These are phyloP conservation scores for Cytospora chrysosperma DNA, from an alignment of 2,329 filamentous ascomycete species.

Conservation along the genomic window DNA sequence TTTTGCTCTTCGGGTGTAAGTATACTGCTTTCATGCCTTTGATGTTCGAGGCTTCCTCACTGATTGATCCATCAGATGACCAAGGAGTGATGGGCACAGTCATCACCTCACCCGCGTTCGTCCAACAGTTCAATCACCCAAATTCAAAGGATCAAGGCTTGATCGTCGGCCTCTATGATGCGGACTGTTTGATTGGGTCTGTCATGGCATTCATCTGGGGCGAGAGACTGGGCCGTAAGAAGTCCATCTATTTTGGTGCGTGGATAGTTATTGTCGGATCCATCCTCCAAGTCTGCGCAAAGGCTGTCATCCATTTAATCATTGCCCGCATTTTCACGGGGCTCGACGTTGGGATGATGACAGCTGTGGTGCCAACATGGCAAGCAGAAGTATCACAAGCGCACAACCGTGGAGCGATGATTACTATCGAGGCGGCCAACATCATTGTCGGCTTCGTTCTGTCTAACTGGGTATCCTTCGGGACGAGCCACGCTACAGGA, in stretches of 20 bases:
- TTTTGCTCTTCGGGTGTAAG: conserved; percentile 20
- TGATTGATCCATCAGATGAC: conserved; percentile 4
- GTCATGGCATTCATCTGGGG: conserved; percentile 3
- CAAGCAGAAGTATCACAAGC: conserved; percentile 10
- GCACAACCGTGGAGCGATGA: conserved; percentile 9
- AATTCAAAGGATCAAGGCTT: conserved; percentile 3
- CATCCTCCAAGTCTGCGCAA: conserved; percentile 3
- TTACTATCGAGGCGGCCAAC: conserved; percentile 10
- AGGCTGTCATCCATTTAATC: conserved; percentile 7
- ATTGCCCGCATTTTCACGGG: conserved; percentile 8
- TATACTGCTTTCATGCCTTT: background rate
- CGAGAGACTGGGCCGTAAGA: conserved; percentile 3
- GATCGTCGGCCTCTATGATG: conserved; percentile 13
- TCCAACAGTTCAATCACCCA: conserved; percentile 8
- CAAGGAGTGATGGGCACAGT: conserved; percentile 18
- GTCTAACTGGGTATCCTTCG: conserved; percentile 14
- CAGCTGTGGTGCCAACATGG: conserved; percentile 9
- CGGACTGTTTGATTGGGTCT: conserved; percentile 1
- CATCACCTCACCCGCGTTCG: conserved; percentile 4
- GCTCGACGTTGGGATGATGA: conserved; percentile 10
- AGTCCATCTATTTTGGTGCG: conserved; percentile 8
- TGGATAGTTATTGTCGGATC: conserved; percentile 9
- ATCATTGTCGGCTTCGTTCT: conserved; percentile 8
- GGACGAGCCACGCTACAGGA: background rate
- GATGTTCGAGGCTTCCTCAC: background rate